Conservation (phyloP, 2,329 filamentous ascomycete genomes). For the Colletotrichum sp. region DNA sequence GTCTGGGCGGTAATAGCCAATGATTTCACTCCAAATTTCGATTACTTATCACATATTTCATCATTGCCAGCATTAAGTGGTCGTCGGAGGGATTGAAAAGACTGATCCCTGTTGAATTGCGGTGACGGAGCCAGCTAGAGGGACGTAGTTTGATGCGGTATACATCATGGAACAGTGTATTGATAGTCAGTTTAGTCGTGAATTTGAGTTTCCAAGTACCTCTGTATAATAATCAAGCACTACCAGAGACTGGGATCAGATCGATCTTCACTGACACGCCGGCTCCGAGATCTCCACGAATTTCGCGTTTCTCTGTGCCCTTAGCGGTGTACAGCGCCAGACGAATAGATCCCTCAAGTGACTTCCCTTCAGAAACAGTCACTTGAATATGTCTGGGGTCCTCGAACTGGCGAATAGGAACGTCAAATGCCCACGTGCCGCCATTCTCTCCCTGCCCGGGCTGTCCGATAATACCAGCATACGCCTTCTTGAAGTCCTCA, state of each 20-base stretch:
- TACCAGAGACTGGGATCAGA: background rate
- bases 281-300: conserved; percentile 1
- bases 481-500: conserved; percentile 11
- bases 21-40: background rate
- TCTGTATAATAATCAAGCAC: background rate
- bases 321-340: conserved; percentile 2
- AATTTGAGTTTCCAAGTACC: background rate
- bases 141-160: background rate
- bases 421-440: conserved; percentile 1
- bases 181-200: too few species aligned
- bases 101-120: background rate
- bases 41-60: background rate
- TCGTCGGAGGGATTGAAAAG: background rate
- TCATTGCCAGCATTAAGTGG: background rate
- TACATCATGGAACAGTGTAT: background rate
- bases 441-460: background rate
- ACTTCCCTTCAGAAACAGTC: background rate
- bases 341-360: background rate
- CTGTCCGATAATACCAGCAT: background rate
- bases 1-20: background rate
- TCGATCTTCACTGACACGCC: conserved; percentile 5
- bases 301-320: background rate
- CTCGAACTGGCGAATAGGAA: conserved; percentile 9
- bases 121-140: background rate
- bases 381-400: background rate